Conservation (phyloP, 2,329 filamentous ascomycete genomes). For the Colletotrichum tofieldiae region DNA sequence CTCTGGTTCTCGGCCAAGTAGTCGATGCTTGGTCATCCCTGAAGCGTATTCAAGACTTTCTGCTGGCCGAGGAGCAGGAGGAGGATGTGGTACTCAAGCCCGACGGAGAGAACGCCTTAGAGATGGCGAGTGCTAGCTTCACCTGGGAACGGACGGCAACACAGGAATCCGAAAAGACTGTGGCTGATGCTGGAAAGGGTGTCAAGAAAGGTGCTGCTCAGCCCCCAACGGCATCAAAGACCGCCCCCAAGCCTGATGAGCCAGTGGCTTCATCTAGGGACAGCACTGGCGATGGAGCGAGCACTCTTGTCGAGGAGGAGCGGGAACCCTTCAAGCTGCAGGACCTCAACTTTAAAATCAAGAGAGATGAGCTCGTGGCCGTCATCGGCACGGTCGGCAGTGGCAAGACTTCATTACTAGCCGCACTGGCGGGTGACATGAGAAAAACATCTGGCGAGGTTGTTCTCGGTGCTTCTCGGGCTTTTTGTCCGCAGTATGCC, state of each 20-base stretch:
- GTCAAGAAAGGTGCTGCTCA: slow-evolving; percentile 60
- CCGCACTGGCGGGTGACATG: slow-evolving; percentile 95
- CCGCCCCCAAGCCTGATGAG: slow-evolving; percentile 54
- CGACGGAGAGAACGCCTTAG: slow-evolving; percentile 78
- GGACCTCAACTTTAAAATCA: slow-evolving; percentile 77
- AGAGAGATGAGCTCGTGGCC: slow-evolving; percentile 83
- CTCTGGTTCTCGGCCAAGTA: slow-evolving; percentile 88
- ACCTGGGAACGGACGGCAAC: slow-evolving; percentile 85
- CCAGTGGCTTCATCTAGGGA: slow-evolving; percentile 55
- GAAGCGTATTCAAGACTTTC: slow-evolving; percentile 88
- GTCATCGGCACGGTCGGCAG: slow-evolving; percentile 93
- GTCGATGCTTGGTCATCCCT: slow-evolving; percentile 92
- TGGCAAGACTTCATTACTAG: slow-evolving; percentile 91
- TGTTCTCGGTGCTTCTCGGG: slow-evolving; percentile 82
- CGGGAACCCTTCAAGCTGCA: slow-evolving; percentile 81
- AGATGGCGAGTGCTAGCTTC: slow-evolving; percentile 81
- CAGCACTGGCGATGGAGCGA: slow-evolving; percentile 67
- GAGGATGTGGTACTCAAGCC: slow-evolving; percentile 75
- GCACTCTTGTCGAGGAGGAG: slow-evolving; percentile 72
- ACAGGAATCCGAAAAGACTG: slow-evolving; percentile 63
- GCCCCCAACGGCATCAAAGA: slow-evolving; percentile 45
- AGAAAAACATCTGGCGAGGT: slow-evolving; percentile 83
- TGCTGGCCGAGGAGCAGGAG: slow-evolving; percentile 86
- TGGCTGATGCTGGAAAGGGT: slow-evolving; percentile 60
- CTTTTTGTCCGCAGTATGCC: slow-evolving; percentile 96